Evolutionary conservation across 345 rosid genomes (phyloP), one percentile per base, ranked within the genome.

Genomic region (Eucalyptus melliodora): DNA sequence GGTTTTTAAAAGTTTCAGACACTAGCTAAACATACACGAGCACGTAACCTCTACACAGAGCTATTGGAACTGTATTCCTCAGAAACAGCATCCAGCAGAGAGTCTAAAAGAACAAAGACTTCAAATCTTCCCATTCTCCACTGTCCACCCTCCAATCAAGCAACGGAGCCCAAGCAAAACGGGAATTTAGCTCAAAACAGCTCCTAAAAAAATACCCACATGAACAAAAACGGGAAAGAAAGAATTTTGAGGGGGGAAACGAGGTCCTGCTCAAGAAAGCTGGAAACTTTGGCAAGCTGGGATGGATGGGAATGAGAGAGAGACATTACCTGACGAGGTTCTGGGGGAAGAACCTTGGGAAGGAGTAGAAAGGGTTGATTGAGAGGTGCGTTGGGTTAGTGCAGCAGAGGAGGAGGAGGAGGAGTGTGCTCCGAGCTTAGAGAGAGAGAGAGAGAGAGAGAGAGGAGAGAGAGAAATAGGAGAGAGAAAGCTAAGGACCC

Each of bases 401-500:
- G 55, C 69, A 62, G 19, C 40, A 51, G 60, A 31, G 30, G 45
- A 56, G 60, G 44, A 51, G 49, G 49, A 45, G 49, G 11, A 45
- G 49, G 45, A 56, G 44, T 11, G 72, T 87, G 53, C 19, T 67
- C 37, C 50, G 23, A 87, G n/a, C 60, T 40, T 17, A 81, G 65
- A 51, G 59, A 69, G 56, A 34, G 50, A 12, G 4, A 62, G 65
- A 31, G 82, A 85, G 86, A 31, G 82, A 85, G 86, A 86, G 89
- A 26, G 30, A 86, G 90, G 91, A 89, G 89, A 86, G 89, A 88
- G 4, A 51, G 23, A 17, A 15, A 50, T 16, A 50, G 24, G n/a
- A 88, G 90, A 26, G 50, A 62, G 91, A 89, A 89, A 86, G 87
- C 93, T 91, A 93, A 91, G 92, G 95, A 92, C 92, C 93, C 95